Conservation (phyloP, 345 rosid genomes). For the Pugionium cornutum region DNA sequence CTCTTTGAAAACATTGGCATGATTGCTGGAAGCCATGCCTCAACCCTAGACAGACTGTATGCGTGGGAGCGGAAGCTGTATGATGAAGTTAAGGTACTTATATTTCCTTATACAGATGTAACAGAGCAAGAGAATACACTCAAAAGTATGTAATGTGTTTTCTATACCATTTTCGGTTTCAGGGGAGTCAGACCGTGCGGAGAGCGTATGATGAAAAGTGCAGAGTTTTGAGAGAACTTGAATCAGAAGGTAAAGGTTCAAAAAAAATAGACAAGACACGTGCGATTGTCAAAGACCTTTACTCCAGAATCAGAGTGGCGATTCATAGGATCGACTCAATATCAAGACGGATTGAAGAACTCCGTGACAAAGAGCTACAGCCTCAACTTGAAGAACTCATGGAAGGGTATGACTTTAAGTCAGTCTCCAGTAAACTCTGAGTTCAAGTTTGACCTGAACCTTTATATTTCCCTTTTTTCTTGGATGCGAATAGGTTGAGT, state of each 20-base stretch:
- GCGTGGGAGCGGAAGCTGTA: conserved; percentile 99
- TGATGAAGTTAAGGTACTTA: conserved; percentile 91
- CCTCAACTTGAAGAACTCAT: conserved; percentile 97
- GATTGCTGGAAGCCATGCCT: conserved; percentile 95
- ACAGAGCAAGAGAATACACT: neutral
- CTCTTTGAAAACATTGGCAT: conserved; percentile 69
- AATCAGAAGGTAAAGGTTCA: conserved; percentile 61
- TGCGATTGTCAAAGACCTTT: conserved; percentile 81
- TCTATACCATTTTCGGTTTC: conserved; percentile 25
- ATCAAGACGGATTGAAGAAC: conserved; percentile 84
- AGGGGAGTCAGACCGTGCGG: conserved; percentile 81
- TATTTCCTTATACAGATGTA: conserved; percentile 10
- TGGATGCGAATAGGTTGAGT: conserved; percentile 55
- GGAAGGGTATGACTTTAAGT: conserved; percentile 58
- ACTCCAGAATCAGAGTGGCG: conserved; percentile 93
- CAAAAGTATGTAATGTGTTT: conserved; percentile 2
- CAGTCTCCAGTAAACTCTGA: conserved; percentile 5
- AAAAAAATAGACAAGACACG: conserved; percentile 76
- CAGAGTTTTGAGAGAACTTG: conserved; percentile 62
- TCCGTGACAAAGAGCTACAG: conserved; percentile 91
- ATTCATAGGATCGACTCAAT: conserved; percentile 87
- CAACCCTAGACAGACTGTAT: conserved; percentile 85
- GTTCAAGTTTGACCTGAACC: conserved; percentile 7
- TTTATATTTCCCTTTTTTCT: neutral
- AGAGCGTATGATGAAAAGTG: conserved; percentile 72